Conservation (phyloP, 78 protist species). For the Dictyostelium purpureum region DNA sequence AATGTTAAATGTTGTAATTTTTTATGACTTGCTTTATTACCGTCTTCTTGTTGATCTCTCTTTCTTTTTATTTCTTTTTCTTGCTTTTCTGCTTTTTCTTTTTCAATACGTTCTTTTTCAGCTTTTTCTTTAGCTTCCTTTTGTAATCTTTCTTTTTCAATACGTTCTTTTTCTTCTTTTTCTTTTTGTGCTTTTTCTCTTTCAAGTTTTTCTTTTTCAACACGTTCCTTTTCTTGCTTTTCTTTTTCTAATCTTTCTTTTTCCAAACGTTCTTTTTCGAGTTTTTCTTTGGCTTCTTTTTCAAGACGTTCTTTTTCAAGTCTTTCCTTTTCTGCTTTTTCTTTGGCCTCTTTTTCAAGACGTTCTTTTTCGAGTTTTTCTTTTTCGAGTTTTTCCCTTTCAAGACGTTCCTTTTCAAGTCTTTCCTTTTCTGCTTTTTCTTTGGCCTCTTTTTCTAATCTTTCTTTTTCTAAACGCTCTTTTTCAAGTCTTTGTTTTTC, state of each 20-base stretch:
- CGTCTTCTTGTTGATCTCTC: not conserved
- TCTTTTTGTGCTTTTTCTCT: not conserved
- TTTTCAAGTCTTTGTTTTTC: not conserved
- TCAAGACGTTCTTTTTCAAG: not conserved
- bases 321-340: not conserved
- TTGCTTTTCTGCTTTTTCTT: not conserved
- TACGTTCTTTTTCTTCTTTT: too few relatives aligned
- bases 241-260: conserved; percentile 10
- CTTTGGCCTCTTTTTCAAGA: not conserved
- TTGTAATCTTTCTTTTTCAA: not conserved
- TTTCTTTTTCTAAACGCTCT: not conserved
- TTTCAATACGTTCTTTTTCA: conserved; percentile 1
- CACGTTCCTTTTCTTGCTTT: not conserved
- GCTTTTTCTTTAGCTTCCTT: conserved; percentile 1
- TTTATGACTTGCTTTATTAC: not conserved
- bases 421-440: not conserved
- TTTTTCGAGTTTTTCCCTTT: not conserved
- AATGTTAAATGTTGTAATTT: conserved; percentile 24
- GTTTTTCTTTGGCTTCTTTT: not conserved
- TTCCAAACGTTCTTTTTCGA: not conserved
- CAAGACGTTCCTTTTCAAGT: not conserved
- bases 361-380: not conserved
- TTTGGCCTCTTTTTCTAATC: not conserved
- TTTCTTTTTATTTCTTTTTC: conserved; percentile 1
- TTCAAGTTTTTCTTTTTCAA: not conserved